Conservation (phyloP, 2,329 filamentous ascomycete genomes). For the Neofusicoccum parvum region DNA sequence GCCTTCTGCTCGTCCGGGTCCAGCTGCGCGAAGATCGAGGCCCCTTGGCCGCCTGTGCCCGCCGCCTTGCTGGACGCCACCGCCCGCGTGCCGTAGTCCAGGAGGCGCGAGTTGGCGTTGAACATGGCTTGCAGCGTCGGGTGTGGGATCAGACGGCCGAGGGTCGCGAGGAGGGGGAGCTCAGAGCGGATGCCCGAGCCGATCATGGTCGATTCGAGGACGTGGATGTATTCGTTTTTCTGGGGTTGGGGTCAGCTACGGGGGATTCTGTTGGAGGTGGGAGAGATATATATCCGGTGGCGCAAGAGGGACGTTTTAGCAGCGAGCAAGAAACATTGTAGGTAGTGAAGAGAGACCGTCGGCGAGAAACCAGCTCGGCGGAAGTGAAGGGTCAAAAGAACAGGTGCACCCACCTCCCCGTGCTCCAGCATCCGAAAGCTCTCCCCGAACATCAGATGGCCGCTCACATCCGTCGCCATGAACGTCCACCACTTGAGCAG, state of each 20-base stretch:
- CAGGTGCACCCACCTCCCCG: conserved; percentile 44
- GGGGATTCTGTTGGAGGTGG: too few relatives aligned
- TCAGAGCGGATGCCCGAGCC: conserved; percentile 40
- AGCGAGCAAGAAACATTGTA: too few relatives aligned
- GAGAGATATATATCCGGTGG: too few relatives aligned
- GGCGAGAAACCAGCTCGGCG: neutral
- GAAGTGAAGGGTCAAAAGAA: neutral
- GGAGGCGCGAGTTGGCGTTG: conserved; percentile 37
- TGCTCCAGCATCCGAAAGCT: conserved; percentile 56
- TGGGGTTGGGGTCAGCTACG: neutral
- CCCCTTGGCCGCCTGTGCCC: conserved; percentile 29
- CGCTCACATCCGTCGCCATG: conserved; percentile 58
- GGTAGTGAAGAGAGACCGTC: too few relatives aligned
- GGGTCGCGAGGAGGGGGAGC: conserved; percentile 36
- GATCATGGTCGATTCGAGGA: conserved; percentile 39
- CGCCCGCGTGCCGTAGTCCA: conserved; percentile 34
- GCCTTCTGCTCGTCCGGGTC: conserved; percentile 36
- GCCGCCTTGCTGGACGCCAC: conserved; percentile 30
- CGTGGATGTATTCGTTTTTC: conserved; percentile 40
- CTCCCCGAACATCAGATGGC: conserved; percentile 58
- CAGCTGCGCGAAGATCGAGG: conserved; percentile 38
- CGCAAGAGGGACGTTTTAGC: too few relatives aligned
- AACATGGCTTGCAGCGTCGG: conserved; percentile 36
- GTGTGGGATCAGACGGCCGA: conserved; percentile 35
- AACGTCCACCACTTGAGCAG: conserved; percentile 59